Evolutionary conservation across 2,329 filamentous ascomycete genomes (phyloP), one percentile per base, ranked within the genome.

Genomic region (Exophiala mesophila): DNA sequence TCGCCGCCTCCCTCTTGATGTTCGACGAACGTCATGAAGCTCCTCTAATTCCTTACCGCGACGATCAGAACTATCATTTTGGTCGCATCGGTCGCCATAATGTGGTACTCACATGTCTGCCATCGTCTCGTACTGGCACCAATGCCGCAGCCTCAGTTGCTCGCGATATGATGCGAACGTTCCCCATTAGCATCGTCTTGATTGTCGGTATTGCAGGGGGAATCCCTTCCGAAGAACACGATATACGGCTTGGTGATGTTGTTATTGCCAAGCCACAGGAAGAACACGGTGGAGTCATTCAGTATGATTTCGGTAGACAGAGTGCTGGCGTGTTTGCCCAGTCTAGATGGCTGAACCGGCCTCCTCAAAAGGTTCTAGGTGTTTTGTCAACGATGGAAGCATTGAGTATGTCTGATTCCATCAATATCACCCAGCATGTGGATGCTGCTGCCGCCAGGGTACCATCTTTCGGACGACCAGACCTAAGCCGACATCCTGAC

Each of bases 131-230:
- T 2, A 36, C 20, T 6, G 33, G 33, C 33, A 49, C 44, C 23
- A 42, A 31, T 20, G 4, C 34, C 17, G 42, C 45, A 12, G 36
- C 47, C 5, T 32, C 31, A 8, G 46, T 47, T 9, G 39, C 43
- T 4, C 31, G 21, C 12, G 17, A 52, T 10, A 43, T 46, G 32
- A 29, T 36, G 13, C 33, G 33, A 8, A 36, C 29, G 29, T 32
- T 32, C 12, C 23, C 23, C 23, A 26, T 26, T 26, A 26, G 23
- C 23, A 12, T 26, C 6, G 23, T 26, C 23, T 55, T 73, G 1
- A 65, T 73, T 62, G 67, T 73, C 2, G 69, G 69, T 13, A 66
- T 71, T 36, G 68, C 60, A 1, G 63, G 62, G 13, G 60, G 59
- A 8, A 55, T 40, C 20, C 59, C 57, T 2, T 55, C 47, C 29